Evolutionary conservation across 1,139 yeast genomes (phyloP), one percentile per base, ranked within the genome.

Genomic region (Geotrichum candidum): DNA sequence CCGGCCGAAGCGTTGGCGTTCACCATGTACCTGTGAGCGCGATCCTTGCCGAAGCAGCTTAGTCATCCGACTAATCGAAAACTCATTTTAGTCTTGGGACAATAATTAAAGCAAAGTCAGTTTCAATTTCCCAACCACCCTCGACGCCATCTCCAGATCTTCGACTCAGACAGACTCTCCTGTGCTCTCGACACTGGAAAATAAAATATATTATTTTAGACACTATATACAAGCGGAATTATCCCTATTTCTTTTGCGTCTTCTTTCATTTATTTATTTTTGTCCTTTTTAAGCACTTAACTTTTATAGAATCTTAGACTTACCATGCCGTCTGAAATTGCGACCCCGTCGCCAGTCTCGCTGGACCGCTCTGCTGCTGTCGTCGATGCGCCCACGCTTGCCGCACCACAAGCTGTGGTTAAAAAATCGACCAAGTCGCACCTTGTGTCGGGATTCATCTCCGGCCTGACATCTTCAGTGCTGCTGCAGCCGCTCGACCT

Each of bases 401-500:
- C 15, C 15, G 33, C 54, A 22, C 18, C 35, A 15, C 53, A 53
- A 50, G 51, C 45, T n/a, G 46, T 50, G 18, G n/a, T 22, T 54
- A 31, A 53, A 23, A 52, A 55, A 33, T 52, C 61, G 45, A 38
- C 67, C 10, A 51, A 57, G 46, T 53, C 65, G 31, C 97, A 91
- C 74, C 74, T 91, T 15, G 71, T 84, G 13, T 89, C 98, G 3
- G 99, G 99, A 0, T 94, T 89, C 63, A 70, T 83, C 11, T 96
- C 97, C 0, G 99, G 99, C 0, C 76, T 95, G 63, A 81, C 92
- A 0, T 88, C 97, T 2, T 86, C 97, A 0, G 83, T 90, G 7
- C 79, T 84, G 0, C 80, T 94, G 51, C 99, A 94, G 73, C 99
- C 99, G 0, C 81, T 94, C 62, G 99, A 94, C 74, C 79, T 94